A percentile compares a stretch with the other conserved stretches of the same genome.
Evolutionary conservation across 2,329 filamentous ascomycete genomes (phyloP).

Genomic region (Pseudogymnoascus sp.): DNA sequence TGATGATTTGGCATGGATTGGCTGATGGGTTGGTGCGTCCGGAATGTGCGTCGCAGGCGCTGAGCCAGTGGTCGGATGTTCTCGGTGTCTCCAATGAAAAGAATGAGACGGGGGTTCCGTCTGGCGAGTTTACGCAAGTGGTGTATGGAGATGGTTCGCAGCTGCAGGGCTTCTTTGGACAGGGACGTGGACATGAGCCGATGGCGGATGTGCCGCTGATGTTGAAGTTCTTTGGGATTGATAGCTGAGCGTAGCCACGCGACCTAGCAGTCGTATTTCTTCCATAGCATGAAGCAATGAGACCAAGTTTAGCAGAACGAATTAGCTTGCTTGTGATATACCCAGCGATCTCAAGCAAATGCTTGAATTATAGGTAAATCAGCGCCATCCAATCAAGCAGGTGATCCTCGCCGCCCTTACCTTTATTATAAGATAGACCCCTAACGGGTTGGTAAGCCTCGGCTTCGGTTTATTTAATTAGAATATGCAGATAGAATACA

Average conservation of each 20-base stretch:
- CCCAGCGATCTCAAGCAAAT: too few relatives aligned
- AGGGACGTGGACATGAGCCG: slow-evolving; percentile 26
- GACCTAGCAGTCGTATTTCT: background rate
- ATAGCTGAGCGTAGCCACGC: background rate
- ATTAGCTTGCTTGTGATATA: too few relatives aligned
- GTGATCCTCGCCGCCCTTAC: too few relatives aligned
- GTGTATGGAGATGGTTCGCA: slow-evolving; percentile 28
- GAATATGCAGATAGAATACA: too few relatives aligned
- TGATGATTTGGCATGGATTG: slow-evolving; percentile 32
- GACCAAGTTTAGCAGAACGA: too few relatives aligned
- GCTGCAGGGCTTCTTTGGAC: slow-evolving; percentile 27
- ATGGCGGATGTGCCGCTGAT: slow-evolving; percentile 11
- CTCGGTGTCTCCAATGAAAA: slow-evolving; percentile 28
- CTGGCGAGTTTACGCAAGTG: slow-evolving; percentile 25
- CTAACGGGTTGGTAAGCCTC: too few relatives aligned
- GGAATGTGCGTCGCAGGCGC: slow-evolving; percentile 33
- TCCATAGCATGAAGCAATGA: too few relatives aligned
- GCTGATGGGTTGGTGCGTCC: slow-evolving; percentile 31
- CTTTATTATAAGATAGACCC: too few relatives aligned
- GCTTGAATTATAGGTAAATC: too few relatives aligned
- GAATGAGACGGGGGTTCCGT: slow-evolving; percentile 24
- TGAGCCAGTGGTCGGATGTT: slow-evolving; percentile 41
- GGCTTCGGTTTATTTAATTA: too few relatives aligned
- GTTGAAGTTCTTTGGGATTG: background rate
- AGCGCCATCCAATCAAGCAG: too few relatives aligned